A percentile compares a stretch with the other conserved stretches of the same genome.
phyloP scores from a whole-genome alignment of 257 asterid genomes.

The Thymus quinquecostatus region DNA sequence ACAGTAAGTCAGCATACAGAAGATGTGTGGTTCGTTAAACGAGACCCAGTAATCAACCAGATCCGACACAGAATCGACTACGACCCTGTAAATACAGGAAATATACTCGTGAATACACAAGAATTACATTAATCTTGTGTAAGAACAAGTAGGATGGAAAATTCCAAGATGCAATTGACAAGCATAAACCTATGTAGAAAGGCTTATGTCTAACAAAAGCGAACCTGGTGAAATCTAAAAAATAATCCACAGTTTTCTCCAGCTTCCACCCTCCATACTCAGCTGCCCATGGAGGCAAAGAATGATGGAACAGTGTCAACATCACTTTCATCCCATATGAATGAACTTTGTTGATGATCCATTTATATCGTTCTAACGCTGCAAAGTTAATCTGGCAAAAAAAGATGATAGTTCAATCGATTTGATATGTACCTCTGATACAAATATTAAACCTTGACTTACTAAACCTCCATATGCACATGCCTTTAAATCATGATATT shows the following conservation, averaged over 20 bases:
- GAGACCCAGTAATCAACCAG: conserved; percentile 96
- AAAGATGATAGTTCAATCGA: not conserved
- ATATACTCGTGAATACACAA: not conserved
- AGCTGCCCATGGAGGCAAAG: conserved; percentile 99
- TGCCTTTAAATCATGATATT: not conserved
- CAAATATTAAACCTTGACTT: not conserved
- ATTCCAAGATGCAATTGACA: not conserved
- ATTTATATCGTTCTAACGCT: conserved; percentile 90
- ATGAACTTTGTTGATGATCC: conserved; percentile 83
- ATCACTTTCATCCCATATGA: conserved; percentile 95
- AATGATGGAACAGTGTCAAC: conserved; percentile 95
- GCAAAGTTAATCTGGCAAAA: conserved; percentile 74
- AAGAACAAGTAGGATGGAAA: conserved; percentile 5
- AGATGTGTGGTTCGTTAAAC: conserved; percentile 90
- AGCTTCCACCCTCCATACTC: conserved; percentile 98
- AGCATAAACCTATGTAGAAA: not conserved
- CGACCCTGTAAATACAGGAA: conserved; percentile 52
- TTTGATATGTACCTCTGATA: not conserved
- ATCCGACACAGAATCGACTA: conserved; percentile 79
- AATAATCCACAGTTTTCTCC: conserved; percentile 85
- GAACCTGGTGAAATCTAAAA: conserved; percentile 89
- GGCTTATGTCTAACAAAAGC: conserved; percentile 3
- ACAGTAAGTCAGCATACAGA: conserved; percentile 91
- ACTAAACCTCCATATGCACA: not conserved
- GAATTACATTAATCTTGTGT: not conserved